Evolutionary conservation across 176 grass and related monocot species (phyloP), one percentile per base, ranked within the genome.

Genomic region (Juncus effusus): DNA sequence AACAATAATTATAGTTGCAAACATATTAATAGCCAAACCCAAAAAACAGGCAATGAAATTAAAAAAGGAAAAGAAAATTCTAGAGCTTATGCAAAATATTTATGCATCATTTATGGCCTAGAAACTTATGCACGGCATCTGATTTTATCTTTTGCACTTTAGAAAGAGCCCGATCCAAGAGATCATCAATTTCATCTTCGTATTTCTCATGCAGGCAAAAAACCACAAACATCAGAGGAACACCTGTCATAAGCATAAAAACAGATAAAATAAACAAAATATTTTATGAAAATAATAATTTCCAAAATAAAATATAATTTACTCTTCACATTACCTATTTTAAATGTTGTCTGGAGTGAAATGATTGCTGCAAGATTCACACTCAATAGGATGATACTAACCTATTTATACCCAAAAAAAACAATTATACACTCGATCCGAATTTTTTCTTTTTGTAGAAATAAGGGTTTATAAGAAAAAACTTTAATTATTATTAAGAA

Each of bases 171-270:
- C 81, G 68, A 4, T 51, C 65, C 35, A 90, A 68, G 51, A 82
- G 36, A 56, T 62, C 64, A 53, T 99, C 85, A 13, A 99, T 93
- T 9, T 42, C 68, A 73, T 93, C 88, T 78, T 93, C 88, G 69
- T 84, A 93, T 75, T 90, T 93, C 69, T 99, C 94, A 63, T 93
- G 91, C 56, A 82, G 69, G 69, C 84, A 93, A 69, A 93, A 89
- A 36, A 74, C 73, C 44, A 82, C 51, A 77, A 93, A 99, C 74
- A 83, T 64, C 76, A 86, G 64, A 78, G 76, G 47, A 65, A 82
- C 61, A 59, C 94, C 94, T 99, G 75, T 72, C 38, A 55, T 76
- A 57, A 53, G 40, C 74, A 79, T 15, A 36, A 7, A 45, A 62
- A 11, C 49, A 3, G 40, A 84, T 72, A 76, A 37, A 15, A 55